These are phyloP conservation scores for Neospora caninum DNA, from an alignment of 169 alveolate species.

Conservation along the genomic window DNA sequence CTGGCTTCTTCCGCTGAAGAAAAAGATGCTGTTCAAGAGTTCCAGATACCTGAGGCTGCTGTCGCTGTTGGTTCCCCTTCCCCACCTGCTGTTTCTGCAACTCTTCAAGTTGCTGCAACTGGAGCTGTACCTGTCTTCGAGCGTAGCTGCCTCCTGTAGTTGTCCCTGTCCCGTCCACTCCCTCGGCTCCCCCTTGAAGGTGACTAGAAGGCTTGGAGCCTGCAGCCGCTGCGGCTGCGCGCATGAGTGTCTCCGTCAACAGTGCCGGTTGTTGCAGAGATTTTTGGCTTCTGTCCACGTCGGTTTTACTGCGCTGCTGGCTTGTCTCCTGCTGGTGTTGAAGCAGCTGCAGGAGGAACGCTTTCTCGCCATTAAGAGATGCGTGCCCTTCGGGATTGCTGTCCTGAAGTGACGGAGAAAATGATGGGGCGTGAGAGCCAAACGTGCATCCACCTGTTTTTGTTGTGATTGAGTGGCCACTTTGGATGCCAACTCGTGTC, in stretches of 20 bases:
- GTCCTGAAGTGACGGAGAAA: background rate
- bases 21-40: background rate
- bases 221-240: constrained; percentile 27
- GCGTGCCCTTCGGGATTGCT: background rate
- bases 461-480: background rate
- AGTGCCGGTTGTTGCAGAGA: background rate
- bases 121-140: background rate
- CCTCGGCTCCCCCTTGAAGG: background rate
- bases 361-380: background rate
- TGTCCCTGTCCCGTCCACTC: background rate
- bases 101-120: constrained; percentile 14
- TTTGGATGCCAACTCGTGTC: background rate
- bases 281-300: background rate
- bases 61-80: background rate
- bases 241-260: constrained; percentile 17
- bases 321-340: constrained; percentile 1
- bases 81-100: background rate
- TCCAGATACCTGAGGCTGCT: background rate
- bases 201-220: background rate
- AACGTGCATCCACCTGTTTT: background rate
- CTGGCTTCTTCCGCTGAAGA: background rate
- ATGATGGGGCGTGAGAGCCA: background rate
- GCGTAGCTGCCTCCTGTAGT: background rate
- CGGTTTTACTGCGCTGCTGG: background rate
- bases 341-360: background rate